Percentiles rank a stretch among this genome's conserved stretches.
Evolutionary conservation across 2,329 filamentous ascomycete genomes (phyloP).

Genomic region (Fusarium bulbicola): DNA sequence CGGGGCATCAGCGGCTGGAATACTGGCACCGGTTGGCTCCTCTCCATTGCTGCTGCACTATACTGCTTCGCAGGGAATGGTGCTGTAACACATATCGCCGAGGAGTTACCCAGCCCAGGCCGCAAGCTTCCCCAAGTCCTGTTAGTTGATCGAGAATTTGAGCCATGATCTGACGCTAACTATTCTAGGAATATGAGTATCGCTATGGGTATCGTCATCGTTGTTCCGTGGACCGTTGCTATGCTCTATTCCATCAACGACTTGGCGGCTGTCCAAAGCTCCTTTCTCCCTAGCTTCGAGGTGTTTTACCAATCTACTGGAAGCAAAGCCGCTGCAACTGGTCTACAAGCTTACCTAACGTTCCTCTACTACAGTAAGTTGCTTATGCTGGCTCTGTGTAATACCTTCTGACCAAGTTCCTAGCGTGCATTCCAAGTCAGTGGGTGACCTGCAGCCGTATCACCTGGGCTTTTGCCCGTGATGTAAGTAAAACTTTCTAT

Average conservation of each 20-base stretch:
- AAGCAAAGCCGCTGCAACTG: background rate
- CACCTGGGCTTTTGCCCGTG: background rate
- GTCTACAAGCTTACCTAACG: background rate
- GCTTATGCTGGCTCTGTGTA: rapidly evolving
- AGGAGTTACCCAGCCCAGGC: background rate
- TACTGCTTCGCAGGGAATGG: background rate
- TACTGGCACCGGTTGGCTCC: background rate
- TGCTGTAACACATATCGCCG: background rate
- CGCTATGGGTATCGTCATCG: background rate
- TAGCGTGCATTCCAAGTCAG: background rate
- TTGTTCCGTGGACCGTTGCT: background rate
- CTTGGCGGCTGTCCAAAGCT: background rate
- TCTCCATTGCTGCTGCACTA: background rate
- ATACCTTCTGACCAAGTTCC: background rate
- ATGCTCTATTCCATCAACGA: background rate
- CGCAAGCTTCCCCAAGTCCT: background rate
- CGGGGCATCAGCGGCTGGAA: background rate
- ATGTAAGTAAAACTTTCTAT: rapidly evolving
- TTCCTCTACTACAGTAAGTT: background rate
- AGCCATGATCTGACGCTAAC: rapidly evolving
- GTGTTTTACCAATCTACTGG: background rate
- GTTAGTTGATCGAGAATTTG: background rate
- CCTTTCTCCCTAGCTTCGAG: background rate
- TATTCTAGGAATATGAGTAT: background rate
- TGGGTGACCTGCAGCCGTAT: background rate